Evolutionary conservation across 2,329 filamentous ascomycete genomes (phyloP), one percentile per base, ranked within the genome.

Genomic region (Cercospora brassicicola): DNA sequence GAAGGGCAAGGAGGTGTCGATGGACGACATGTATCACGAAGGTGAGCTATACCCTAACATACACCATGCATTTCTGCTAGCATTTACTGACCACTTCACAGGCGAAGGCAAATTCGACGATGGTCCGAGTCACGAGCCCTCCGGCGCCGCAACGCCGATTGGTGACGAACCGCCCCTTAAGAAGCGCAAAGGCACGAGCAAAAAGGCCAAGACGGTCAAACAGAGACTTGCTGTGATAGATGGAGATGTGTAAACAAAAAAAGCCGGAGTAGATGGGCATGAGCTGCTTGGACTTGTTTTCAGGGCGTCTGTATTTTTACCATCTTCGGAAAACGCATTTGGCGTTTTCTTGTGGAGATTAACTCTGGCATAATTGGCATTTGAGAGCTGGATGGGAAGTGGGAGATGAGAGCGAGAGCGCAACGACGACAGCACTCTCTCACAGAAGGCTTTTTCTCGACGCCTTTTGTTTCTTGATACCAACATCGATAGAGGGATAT

Each of bases 21-120:
- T 98, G 80, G 95, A 98, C 79, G 94, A 97, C 78, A 93, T 99
- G 92, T 99, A 99, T 82, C 95, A 99, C 79, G 95, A 99, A 86
- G 95, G 95, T 97, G 60, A 60, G 67, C 28, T 64, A 60, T 68
- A 62, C 4, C 11, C 20, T 8, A 2, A 42, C 36, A n/a, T 2
- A n/a, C 36, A 4, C 36, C 15, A 8, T 42, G n/a, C 36, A 42
- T n/a, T 6, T n/a, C 15, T 42, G 36, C 36, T 7, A 11, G 9
- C 7, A 30, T n/a, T 57, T 67, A 62, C 63, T 74, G 59, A 70
- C 62, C n/a, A 66, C 59, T 51, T 53, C 36, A 63, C 76, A 98
- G 94, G 94, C 76, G 95, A 99, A 85, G 95, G 95, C 68, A 89
- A 97, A 79, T 99, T 99, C 81, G 94, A 98, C 74, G 94, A 98